A percentile compares a stretch with the other conserved stretches of the same genome.
Evolutionary conservation across 768 basidiomycete genomes (phyloP).

Genomic region (Crucibulum laeve): DNA sequence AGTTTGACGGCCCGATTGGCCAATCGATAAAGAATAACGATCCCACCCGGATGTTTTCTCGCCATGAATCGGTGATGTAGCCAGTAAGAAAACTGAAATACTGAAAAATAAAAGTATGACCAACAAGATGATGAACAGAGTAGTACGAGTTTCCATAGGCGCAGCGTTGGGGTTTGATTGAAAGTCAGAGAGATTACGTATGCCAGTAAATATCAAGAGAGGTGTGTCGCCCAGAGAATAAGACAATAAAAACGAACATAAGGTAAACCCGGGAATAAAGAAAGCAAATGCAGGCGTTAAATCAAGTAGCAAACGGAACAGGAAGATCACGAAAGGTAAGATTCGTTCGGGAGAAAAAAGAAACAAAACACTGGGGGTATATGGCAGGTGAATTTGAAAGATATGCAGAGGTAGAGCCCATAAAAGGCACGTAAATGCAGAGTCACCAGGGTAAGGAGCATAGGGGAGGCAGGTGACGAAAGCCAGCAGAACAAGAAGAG

Average conservation of each 20-base stretch:
- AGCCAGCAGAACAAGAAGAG: slow-evolving; percentile 31
- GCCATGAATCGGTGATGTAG: slow-evolving; percentile 14
- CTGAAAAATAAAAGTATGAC: slow-evolving; percentile 27
- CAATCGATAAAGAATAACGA: slow-evolving; percentile 37
- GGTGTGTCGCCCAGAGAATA: slow-evolving; percentile 40
- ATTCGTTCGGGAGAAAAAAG: slow-evolving; percentile 30
- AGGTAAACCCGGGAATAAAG: slow-evolving; percentile 44
- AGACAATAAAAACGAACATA: slow-evolving; percentile 41
- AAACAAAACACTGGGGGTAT: slow-evolving; percentile 38
- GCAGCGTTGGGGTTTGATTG: slow-evolving; percentile 20
- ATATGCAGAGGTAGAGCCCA: slow-evolving; percentile 35
- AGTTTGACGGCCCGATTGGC: slow-evolving; percentile 36
- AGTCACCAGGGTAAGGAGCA: slow-evolving; percentile 34
- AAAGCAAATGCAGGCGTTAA: slow-evolving; percentile 37
- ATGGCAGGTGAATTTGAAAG: slow-evolving; percentile 42
- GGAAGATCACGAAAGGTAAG: slow-evolving; percentile 42
- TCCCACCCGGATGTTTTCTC: slow-evolving; percentile 35
- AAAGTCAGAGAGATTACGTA: slow-evolving; percentile 6
- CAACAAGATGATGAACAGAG: slow-evolving; percentile 33
- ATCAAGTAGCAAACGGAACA: slow-evolving; percentile 30
- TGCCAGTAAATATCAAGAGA: slow-evolving; percentile 4
- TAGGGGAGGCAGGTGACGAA: slow-evolving; percentile 38
- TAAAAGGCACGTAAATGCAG: slow-evolving; percentile 36
- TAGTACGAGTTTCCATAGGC: slow-evolving; percentile 44
- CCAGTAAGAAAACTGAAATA: slow-evolving; percentile 25